Evolutionary conservation across 2,329 filamentous ascomycete genomes (phyloP), one percentile per base, ranked within the genome.

Genomic region (Didymella keratinophila): DNA sequence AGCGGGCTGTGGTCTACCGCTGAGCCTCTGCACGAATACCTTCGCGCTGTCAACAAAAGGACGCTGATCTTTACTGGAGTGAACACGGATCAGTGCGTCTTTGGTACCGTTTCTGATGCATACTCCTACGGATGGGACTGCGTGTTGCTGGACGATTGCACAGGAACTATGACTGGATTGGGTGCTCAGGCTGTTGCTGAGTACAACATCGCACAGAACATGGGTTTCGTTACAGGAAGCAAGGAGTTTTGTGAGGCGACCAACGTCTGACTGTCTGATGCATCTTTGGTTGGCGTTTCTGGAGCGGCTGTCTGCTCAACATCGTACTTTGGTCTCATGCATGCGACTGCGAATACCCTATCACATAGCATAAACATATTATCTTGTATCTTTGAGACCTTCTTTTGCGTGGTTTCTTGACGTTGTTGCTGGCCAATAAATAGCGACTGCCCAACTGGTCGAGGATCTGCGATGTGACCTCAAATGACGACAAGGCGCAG

Each of bases 11-110:
- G 78, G 77, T 76, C 72, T 43, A 76, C 74, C 6, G 63, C 76
- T 16, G 72, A 79, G 56, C 76, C 75, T 10, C 70, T 80, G 34
- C 77, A 80, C 63, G 68, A 75, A 56, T 79, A 78, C 60, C 66
- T 80, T 7, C 66, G 74, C 12, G 70, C 74, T 53, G 74, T 71
- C n/a, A 70, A 72, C 37, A 79, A 78, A 68, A 78, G 78, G 63
- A 79, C 77, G 0, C 60, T 80, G 20, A 62, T 79, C 5, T 79
- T 79, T 56, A 73, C 78, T 18, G 77, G 77, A 21, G 76, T 79
- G 49, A 80, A 79, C 60, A 80, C 77, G 10, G 78, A 79, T 61
- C 78, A 79, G 64, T 80, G 78, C 48, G 68, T 79, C 11, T 74
- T 79, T 27, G 78, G 77, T 23, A 79, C 77, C 1, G 65, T 79